A percentile compares a stretch with the other conserved stretches of the same genome.
Evolutionary conservation across 2,329 filamentous ascomycete genomes (phyloP).

Genomic region (Gnomoniopsis smithogilvyi): DNA sequence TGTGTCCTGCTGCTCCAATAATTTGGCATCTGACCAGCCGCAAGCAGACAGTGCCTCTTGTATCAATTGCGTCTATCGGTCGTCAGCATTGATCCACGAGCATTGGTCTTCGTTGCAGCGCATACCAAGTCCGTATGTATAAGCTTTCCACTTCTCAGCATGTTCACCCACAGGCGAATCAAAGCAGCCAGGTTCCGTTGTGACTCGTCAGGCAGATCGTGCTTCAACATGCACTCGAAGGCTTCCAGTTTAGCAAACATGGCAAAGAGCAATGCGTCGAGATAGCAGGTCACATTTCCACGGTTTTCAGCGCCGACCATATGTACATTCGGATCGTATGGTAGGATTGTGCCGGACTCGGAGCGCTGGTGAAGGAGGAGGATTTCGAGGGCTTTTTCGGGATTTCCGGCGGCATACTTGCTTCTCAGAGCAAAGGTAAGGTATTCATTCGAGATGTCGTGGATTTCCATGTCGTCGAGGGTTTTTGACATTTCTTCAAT

Average conservation of each 20-base stretch:
- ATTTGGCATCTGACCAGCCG: slow-evolving; percentile 80
- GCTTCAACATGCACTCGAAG: slow-evolving; percentile 89
- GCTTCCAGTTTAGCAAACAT: slow-evolving; percentile 91
- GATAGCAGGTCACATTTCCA: slow-evolving; percentile 85
- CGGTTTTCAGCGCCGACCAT: slow-evolving; percentile 87
- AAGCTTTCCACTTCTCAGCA: slow-evolving; percentile 79
- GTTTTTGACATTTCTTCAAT: slow-evolving; percentile 38
- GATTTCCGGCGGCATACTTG: slow-evolving; percentile 64
- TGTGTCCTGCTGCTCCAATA: slow-evolving; percentile 84
- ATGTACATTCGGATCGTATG: slow-evolving; percentile 67
- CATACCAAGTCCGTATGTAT: slow-evolving; percentile 81
- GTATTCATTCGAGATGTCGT: slow-evolving; percentile 53
- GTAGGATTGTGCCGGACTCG: slow-evolving; percentile 72
- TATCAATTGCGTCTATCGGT: slow-evolving; percentile 68
- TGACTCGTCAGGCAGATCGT: slow-evolving; percentile 68
- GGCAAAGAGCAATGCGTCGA: slow-evolving; percentile 87
- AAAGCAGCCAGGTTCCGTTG: slow-evolving; percentile 73
- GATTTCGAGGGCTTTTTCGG: slow-evolving; percentile 72
- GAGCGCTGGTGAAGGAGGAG: slow-evolving; percentile 78
- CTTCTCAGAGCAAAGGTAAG: slow-evolving; percentile 55
- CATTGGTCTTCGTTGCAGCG: neutral
- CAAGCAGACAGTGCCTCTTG: slow-evolving; percentile 80
- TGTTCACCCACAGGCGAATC: slow-evolving; percentile 87
- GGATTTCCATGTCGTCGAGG: slow-evolving; percentile 40
- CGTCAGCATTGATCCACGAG: slow-evolving; percentile 23